Conservation (phyloP, 345 rosid species). For the Geranium rotundifolium region DNA sequence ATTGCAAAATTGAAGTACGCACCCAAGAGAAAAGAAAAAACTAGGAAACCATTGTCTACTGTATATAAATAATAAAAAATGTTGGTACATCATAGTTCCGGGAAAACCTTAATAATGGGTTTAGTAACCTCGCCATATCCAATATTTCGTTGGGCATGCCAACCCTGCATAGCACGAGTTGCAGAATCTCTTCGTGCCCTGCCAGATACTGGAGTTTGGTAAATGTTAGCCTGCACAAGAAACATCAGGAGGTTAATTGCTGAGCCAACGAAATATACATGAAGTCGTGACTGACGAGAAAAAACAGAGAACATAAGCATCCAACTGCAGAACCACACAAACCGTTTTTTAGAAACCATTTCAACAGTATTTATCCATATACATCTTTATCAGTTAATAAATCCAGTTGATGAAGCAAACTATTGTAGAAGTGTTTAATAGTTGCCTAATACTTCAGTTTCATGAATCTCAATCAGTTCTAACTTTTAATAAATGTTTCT, state of each 20-base stretch:
- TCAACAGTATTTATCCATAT: not conserved
- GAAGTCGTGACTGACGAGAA: not conserved
- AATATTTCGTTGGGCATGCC: constrained; percentile 64
- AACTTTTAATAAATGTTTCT: not conserved
- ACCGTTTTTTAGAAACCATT: not conserved
- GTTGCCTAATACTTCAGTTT: not conserved
- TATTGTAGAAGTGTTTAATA: not conserved
- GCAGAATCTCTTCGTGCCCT: constrained; percentile 73
- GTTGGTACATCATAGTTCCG: constrained; percentile 3
- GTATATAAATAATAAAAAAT: not conserved
- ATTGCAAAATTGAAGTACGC: not conserved
- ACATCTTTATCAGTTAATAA: not conserved
- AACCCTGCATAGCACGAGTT: constrained; percentile 88
- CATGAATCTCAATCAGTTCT: not conserved
- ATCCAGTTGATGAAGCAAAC: not conserved
- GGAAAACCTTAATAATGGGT: constrained; percentile 38
- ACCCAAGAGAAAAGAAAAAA: not conserved
- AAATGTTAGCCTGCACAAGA: constrained; percentile 31
- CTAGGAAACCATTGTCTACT: not conserved
- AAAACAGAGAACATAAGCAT: not conserved
- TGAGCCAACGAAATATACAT: not conserved
- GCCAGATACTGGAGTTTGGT: constrained; percentile 50
- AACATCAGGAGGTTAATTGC: not conserved
- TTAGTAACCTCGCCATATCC: constrained; percentile 58
- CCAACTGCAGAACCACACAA: not conserved